Base-by-base conservation (phyloP, 1,139 yeast species). In the Scheffersomyces quercinus region DNA sequence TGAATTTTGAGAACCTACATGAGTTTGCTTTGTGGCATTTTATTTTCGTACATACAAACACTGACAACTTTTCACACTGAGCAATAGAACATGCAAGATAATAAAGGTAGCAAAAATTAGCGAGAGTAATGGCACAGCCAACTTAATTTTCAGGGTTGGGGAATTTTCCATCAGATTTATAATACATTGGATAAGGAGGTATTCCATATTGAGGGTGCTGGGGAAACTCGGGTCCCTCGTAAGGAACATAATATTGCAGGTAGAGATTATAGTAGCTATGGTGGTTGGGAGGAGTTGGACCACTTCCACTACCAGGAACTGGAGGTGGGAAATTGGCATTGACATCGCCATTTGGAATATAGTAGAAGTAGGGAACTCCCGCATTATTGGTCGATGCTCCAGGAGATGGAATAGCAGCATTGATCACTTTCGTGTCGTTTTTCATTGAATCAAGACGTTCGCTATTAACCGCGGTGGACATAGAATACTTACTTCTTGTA, bases 361-460 rank as follows among this genome's bases (percentile, higher is more conserved):
- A 60, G 47, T 59, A 60, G 42, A 55, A 62, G 37, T 55, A 58
- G 7, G 65, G 62, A 12, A 51, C 46, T 29, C 43, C 45, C n/a
- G 39, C 40, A 20, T 35, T 44, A 2, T 16, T 32, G n/a, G 13
- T 41, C 38, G 7, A 46, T 38, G 12, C 46, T 41, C 10, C 44
- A 14, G 34, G 36, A 11, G 29, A 38, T 28, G 24, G 29, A 28
- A 14, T 38, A 38, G 38, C 42, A n/a, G 29, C 28, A 20, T 13
- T 31, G 31, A 26, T 13, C 43, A 13, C 35, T 41, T 5, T 44
- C 48, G n/a, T 10, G 10, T 31, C 15, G 16, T 15, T 15, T 10
- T 31, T 31, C 15, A 9, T 31, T 31, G 35, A 20, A 13, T 14
- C 35, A 5, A 20, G 24, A 3, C 35, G 15, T 2, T 31, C 35